phyloP scores from a whole-genome alignment of 768 basidiomycete species.

The Xanthoconium stramineum region DNA sequence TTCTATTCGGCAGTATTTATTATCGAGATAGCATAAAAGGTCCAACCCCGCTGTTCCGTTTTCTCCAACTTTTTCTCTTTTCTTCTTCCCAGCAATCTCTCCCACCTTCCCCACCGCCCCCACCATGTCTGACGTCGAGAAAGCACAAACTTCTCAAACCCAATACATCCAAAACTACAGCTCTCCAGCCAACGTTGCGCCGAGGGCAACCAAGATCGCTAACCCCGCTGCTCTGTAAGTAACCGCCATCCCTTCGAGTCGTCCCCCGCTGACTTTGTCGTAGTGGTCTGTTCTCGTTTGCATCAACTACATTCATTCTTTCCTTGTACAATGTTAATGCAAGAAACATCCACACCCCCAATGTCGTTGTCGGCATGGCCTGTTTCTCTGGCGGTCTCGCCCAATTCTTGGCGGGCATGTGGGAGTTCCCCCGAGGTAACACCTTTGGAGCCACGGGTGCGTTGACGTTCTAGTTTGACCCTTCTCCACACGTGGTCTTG shows the following conservation, averaged over 20 bases:
- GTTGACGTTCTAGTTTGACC: neutral
- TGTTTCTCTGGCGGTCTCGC: conserved; percentile 79
- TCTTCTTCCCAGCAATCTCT: neutral
- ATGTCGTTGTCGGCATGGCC: conserved; percentile 84
- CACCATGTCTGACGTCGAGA: conserved; percentile 38
- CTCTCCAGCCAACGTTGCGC: conserved; percentile 15
- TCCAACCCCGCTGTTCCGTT: neutral
- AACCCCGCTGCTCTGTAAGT: conserved; percentile 50
- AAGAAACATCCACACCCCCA: conserved; percentile 53
- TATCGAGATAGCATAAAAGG: conserved; percentile 18
- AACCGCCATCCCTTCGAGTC: neutral
- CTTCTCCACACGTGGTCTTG: too few relatives aligned
- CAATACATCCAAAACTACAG: conserved; percentile 19
- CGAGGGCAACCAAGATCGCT: conserved; percentile 40
- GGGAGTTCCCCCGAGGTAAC: conserved; percentile 74
- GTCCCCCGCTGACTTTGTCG: neutral
- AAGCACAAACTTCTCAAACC: conserved; percentile 22
- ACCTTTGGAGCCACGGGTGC: conserved; percentile 69
- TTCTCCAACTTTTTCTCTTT: neutral
- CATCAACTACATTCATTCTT: conserved; percentile 77
- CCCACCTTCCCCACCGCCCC: neutral
- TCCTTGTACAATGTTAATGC: conserved; percentile 68
- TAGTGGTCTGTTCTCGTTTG: conserved; percentile 80
- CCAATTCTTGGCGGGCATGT: conserved; percentile 88
- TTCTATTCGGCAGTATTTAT: conserved; percentile 15